Evolutionary conservation across 192 early-diverging fungal genomes (phyloP).

Genomic region (Backusella luteola): DNA sequence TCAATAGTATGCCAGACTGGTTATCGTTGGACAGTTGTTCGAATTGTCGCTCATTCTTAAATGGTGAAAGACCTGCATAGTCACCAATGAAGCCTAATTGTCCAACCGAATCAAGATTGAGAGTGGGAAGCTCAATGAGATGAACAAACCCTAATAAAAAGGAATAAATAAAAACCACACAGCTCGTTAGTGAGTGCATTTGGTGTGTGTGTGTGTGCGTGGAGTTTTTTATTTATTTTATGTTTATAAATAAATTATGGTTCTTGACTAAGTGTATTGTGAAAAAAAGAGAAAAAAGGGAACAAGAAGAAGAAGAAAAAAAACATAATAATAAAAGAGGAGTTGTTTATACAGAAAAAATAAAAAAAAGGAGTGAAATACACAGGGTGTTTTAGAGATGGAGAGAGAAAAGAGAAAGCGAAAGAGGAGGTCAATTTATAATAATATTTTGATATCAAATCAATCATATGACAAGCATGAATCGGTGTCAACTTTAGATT

Average conservation of each 20-base stretch:
- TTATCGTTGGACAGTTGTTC: background rate
- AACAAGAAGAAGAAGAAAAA: slow-evolving; percentile 1
- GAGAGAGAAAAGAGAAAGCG: background rate
- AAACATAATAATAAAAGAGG: slow-evolving; percentile 4
- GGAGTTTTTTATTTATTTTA: background rate
- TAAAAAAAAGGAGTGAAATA: slow-evolving; percentile 6
- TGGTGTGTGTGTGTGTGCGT: background rate
- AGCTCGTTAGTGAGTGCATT: slow-evolving; percentile 2
- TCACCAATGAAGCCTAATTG: slow-evolving; percentile 34
- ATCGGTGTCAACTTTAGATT: background rate
- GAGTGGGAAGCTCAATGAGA: slow-evolving; percentile 7
- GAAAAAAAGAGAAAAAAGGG: slow-evolving; percentile 1
- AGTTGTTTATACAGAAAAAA: background rate
- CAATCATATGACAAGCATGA: background rate
- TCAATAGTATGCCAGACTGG: background rate
- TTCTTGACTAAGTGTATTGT: background rate
- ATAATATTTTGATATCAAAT: background rate
- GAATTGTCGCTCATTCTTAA: slow-evolving; percentile 9
- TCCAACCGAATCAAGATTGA: slow-evolving; percentile 14
- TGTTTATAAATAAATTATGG: background rate
- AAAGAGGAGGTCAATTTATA: background rate
- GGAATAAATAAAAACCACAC: slow-evolving; percentile 7
- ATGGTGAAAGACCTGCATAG: slow-evolving; percentile 30
- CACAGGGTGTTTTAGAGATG: background rate
- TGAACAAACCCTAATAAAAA: background rate